Conservation (phyloP, 2,329 filamentous ascomycete species). For the Mycosphaerella sp. region DNA sequence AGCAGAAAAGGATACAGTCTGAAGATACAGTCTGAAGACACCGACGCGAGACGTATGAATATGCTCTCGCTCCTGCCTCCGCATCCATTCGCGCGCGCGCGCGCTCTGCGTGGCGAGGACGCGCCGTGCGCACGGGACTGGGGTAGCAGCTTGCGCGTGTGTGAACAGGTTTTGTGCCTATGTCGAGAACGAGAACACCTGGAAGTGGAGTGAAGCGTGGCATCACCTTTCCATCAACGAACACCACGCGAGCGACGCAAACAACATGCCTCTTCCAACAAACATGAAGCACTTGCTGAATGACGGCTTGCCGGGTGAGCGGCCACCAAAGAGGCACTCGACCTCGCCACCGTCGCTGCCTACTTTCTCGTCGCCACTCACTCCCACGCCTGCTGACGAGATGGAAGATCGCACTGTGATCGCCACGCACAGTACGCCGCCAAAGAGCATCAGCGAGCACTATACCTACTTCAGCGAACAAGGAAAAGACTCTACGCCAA, state of each 20-base stretch:
- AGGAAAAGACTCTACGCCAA: neutral
- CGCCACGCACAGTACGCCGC: neutral
- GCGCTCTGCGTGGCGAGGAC: no score
- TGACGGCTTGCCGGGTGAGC: neutral
- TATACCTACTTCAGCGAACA: neutral
- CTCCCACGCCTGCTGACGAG: neutral
- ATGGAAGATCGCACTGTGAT: neutral
- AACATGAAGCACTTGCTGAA: conserved; percentile 5
- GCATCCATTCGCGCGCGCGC: no score
- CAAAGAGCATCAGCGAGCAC: neutral
- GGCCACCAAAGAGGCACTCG: conserved; percentile 9
- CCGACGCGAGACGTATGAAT: no score
- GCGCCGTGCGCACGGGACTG: no score
- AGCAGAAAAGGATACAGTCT: no score
- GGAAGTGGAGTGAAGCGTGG: no score
- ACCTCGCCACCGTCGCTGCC: conserved; percentile 2
- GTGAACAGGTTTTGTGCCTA: no score
- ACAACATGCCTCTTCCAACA: neutral
- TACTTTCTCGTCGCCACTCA: neutral
- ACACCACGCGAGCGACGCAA: neutral
- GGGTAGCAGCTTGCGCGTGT: no score
- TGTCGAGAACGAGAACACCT: no score
- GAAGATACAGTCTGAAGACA: no score
- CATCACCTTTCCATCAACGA: no score
- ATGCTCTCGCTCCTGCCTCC: no score